phyloP scores from a whole-genome alignment of 108 stramenopile genomes.

The Pseudonitzschia delicatissima region DNA sequence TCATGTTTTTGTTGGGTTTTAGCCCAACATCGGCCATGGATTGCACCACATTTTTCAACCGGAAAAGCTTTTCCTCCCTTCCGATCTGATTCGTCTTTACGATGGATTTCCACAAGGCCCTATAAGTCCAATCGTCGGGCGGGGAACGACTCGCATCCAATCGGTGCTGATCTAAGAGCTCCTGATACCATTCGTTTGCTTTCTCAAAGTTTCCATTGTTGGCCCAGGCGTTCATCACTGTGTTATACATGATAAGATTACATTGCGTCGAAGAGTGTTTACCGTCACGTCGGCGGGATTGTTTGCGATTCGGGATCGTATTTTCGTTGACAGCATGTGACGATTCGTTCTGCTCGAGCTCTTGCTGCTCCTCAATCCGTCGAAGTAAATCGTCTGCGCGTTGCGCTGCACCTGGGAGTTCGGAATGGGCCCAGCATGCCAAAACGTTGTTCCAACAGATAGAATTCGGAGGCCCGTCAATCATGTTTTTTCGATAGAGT shows the following conservation, averaged over 20 bases:
- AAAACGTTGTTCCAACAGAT: constrained; percentile 67
- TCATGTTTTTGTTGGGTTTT: not conserved
- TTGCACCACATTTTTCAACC: not conserved
- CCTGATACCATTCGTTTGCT: not conserved
- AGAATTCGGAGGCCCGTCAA: constrained; percentile 47
- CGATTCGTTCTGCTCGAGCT: not conserved
- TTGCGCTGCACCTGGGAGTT: constrained; percentile 11
- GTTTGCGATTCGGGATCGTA: not conserved
- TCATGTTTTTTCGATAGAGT: not conserved
- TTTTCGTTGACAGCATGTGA: not conserved
- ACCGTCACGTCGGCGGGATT: not conserved
- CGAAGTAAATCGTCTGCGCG: constrained; percentile 34
- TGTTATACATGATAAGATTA: constrained; percentile 53
- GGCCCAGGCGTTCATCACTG: constrained; percentile 68
- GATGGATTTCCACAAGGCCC: constrained; percentile 30
- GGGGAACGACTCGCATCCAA: not conserved
- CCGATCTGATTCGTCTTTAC: not conserved
- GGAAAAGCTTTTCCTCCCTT: not conserved
- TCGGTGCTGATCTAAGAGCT: not conserved
- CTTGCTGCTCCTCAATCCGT: constrained; percentile 33
- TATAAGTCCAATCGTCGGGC: constrained; percentile 27
- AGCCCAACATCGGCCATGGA: not conserved
- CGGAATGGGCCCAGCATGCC: constrained; percentile 40
- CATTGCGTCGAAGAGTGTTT: constrained; percentile 11
- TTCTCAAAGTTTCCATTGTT: constrained; percentile 32